A percentile compares a stretch with the other conserved stretches of the same genome.
phyloP scores from a whole-genome alignment of 768 basidiomycete species.

The Boletus eberwhitei region DNA sequence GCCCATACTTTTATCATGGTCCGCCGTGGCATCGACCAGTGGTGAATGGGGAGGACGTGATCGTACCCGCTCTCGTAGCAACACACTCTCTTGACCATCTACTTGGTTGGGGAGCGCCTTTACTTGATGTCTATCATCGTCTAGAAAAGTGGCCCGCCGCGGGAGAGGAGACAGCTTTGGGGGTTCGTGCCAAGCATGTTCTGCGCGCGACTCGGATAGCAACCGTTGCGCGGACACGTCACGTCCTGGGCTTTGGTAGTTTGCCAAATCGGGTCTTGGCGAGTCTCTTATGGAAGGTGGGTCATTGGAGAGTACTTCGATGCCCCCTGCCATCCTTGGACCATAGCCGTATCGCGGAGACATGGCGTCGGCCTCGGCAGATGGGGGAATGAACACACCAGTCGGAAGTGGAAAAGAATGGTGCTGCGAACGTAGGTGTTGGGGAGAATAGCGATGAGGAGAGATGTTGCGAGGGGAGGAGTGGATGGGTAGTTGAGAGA shows the following conservation, averaged over 20 bases:
- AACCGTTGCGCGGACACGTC: conserved; percentile 13
- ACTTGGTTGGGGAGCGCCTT: neutral
- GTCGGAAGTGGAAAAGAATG: conserved; percentile 11
- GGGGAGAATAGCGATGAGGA: conserved; percentile 20
- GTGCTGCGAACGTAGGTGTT: conserved; percentile 12
- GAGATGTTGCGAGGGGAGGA: conserved; percentile 18
- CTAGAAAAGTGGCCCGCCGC: neutral
- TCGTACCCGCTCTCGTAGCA: conserved; percentile 4
- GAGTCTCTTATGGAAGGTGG: conserved; percentile 6
- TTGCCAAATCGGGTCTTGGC: conserved; percentile 10
- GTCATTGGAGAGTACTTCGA: conserved; percentile 21
- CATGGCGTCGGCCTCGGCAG: conserved; percentile 6
- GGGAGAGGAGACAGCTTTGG: conserved; percentile 12
- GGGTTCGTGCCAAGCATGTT: conserved; percentile 10
- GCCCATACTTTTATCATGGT: neutral
- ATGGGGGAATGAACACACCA: neutral
- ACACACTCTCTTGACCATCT: conserved; percentile 4
- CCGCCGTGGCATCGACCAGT: neutral
- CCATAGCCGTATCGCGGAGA: conserved; percentile 20
- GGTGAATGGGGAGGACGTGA: conserved; percentile 4
- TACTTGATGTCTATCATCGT: conserved; percentile 5
- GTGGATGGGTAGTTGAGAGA: neutral
- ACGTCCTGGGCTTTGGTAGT: conserved; percentile 14
- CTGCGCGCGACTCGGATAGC: conserved; percentile 7
- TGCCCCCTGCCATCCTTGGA: conserved; percentile 30